Evolutionary conservation across 148 eudicot genomes (phyloP), one percentile per base, ranked within the genome.

Genomic region (Bassia scoparia): DNA sequence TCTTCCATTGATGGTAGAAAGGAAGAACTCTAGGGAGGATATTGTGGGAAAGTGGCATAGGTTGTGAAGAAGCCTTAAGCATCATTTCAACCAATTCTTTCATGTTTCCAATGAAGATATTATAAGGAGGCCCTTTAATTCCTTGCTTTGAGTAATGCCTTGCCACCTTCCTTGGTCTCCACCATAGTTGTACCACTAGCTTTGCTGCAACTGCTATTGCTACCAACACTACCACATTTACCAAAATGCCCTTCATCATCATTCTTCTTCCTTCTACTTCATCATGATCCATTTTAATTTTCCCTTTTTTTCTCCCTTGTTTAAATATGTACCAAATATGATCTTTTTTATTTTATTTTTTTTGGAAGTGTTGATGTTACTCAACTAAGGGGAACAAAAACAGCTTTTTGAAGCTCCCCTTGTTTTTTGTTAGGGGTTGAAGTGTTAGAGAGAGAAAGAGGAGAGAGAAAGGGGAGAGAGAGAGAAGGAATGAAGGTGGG

Each of bases 1-100:
- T 90, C 86, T 90, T 90, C 98, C 98, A 93, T 26, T 89, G 96
- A 63, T 93, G 98, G 70, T 90, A 90, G 80, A 93, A 93, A 64
- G 98, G 87, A 67, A 93, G 96, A 26, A 90, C 98, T 69, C 98
- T 84, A 35, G 98, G 97, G 30, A 93, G 94, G 7, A 93, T 87
- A 67, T 93, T 86, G 67, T 93, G 96, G 15, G 90, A 85, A 29
- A 84, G 76, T 70, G 92, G 74, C 88, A 93, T 87, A 46, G 92
- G 87, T 73, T 86, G 86, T 67, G 94, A 80, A 65, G 94, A 83
- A 76, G 97, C 94, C 44, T 85, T 89, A 31, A 79, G 60, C 91
- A 85, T 90, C 81, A 93, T 70, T 70, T 83, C 84, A 48, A 88
- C 90, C 79, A 93, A 77, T 75, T 93, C 94, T 78, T 85, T 93